phyloP scores from a whole-genome alignment of 192 early-diverging fungal genomes.

The Coemansia sp. region DNA sequence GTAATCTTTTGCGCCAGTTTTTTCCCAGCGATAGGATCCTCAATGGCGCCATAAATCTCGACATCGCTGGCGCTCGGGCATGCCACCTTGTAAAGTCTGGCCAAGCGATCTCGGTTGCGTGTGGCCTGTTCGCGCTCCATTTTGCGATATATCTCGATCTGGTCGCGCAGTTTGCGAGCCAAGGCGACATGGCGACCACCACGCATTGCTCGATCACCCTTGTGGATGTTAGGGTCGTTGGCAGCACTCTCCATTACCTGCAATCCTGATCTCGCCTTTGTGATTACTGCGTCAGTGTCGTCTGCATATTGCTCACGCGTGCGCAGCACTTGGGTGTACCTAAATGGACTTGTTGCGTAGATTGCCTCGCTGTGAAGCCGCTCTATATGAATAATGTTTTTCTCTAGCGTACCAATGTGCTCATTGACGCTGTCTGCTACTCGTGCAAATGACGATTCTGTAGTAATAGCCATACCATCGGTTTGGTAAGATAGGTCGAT shows the following conservation, averaged over 20 bases:
- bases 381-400: slow-evolving; percentile 30
- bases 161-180: slow-evolving; percentile 13
- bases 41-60: slow-evolving; percentile 27
- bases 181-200: slow-evolving; percentile 9
- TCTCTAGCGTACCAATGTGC: slow-evolving; percentile 14
- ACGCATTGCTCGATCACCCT: slow-evolving; percentile 13
- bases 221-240: slow-evolving; percentile 12
- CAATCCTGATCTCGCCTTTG: slow-evolving; percentile 8
- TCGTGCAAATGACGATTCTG: slow-evolving; percentile 20
- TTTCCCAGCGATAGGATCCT: slow-evolving; percentile 12
- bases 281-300: slow-evolving; percentile 14
- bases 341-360: slow-evolving; percentile 25
- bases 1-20: slow-evolving; percentile 16
- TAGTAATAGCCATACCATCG: slow-evolving; percentile 11
- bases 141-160: slow-evolving; percentile 26
- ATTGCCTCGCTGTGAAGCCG: slow-evolving; percentile 31
- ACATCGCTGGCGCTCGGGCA: slow-evolving; percentile 30
- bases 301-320: slow-evolving; percentile 22
- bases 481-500: slow-evolving; percentile 12
- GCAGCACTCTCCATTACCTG: slow-evolving; percentile 18
- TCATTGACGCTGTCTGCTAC: slow-evolving; percentile 18
- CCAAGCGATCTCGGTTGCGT: slow-evolving; percentile 34
- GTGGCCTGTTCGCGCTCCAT: slow-evolving; percentile 29
- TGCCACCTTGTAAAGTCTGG: slow-evolving; percentile 21
- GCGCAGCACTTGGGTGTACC: slow-evolving; percentile 19